Conservation (phyloP, 371 early-diverging fungal genomes). For the Encephalitozoon romaleae region DNA sequence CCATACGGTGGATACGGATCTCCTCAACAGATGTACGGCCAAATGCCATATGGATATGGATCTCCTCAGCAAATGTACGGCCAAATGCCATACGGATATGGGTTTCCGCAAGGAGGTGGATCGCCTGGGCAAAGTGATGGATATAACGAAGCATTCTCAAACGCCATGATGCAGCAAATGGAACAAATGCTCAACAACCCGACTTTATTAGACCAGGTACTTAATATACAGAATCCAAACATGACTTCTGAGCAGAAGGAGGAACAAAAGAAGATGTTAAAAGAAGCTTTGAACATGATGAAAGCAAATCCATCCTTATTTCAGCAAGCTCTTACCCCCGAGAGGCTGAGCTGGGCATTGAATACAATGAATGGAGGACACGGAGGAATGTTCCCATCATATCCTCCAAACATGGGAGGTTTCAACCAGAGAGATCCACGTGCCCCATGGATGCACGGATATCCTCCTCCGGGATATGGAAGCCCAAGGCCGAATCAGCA, state of each 20-base stretch:
- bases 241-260: constrained; percentile 43
- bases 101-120: not conserved
- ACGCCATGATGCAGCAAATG: constrained; percentile 24
- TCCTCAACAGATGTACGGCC: not conserved
- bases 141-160: constrained; percentile 1
- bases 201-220: constrained; percentile 11
- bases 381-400: not conserved
- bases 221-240: constrained; percentile 6
- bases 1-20: not conserved
- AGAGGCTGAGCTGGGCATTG: not conserved
- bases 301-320: constrained; percentile 39
- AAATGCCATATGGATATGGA: constrained; percentile 9
- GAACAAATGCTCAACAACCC: constrained; percentile 44
- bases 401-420: not conserved
- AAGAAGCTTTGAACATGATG: constrained; percentile 15
- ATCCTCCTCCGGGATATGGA: constrained; percentile 8
- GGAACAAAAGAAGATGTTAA: constrained; percentile 14
- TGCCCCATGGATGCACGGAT: constrained; percentile 1
- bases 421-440: not conserved
- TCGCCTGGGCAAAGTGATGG: not conserved
- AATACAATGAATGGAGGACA: not conserved
- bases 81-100: constrained; percentile 15
- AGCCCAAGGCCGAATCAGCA: not conserved
- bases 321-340: not conserved
- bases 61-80: constrained; percentile 12